phyloP scores from a whole-genome alignment of 2,329 filamentous ascomycete genomes.

The Chrysoporthe deuterocubensis region DNA sequence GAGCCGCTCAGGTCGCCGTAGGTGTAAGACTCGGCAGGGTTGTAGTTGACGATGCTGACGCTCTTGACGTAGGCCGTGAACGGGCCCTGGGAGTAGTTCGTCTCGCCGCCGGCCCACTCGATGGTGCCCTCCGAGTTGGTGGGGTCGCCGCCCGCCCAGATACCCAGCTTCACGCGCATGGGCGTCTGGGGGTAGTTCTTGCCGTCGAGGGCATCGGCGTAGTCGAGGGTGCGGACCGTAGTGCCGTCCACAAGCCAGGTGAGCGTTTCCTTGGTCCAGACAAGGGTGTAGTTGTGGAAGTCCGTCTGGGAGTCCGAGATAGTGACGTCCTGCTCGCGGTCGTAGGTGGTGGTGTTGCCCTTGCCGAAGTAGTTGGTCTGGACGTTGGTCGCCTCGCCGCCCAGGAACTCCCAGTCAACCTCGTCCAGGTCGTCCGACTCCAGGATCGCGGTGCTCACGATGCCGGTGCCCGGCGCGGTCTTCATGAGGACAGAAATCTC shows the following conservation, averaged over 20 bases:
- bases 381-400: slow-evolving; percentile 67
- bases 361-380: slow-evolving; percentile 85
- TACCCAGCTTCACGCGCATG: slow-evolving; percentile 71
- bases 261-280: slow-evolving; percentile 68
- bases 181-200: slow-evolving; percentile 73
- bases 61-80: slow-evolving; percentile 51
- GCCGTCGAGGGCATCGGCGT: slow-evolving; percentile 61
- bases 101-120: slow-evolving; percentile 66
- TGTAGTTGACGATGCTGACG: slow-evolving; percentile 47
- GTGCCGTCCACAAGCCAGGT: slow-evolving; percentile 68
- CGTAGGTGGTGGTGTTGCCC: slow-evolving; percentile 67
- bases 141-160: slow-evolving; percentile 65
- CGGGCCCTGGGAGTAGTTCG: slow-evolving; percentile 49
- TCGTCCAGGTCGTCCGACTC: slow-evolving; percentile 80
- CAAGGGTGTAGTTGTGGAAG: slow-evolving; percentile 68
- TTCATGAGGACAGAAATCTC: slow-evolving; percentile 72
- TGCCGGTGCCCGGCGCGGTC: slow-evolving; percentile 72
- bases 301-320: slow-evolving; percentile 54
- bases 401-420: slow-evolving; percentile 85
- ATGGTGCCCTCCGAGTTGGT: slow-evolving; percentile 72
- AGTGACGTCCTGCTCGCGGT: slow-evolving; percentile 63
- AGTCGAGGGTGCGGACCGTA: slow-evolving; percentile 64
- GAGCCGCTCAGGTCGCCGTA: slow-evolving; percentile 47
- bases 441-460: slow-evolving; percentile 76
- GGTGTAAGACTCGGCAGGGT: slow-evolving; percentile 46